Evolutionary conservation across 2,329 filamentous ascomycete species (phyloP).

Genomic region (Ceratocystis variospora): DNA sequence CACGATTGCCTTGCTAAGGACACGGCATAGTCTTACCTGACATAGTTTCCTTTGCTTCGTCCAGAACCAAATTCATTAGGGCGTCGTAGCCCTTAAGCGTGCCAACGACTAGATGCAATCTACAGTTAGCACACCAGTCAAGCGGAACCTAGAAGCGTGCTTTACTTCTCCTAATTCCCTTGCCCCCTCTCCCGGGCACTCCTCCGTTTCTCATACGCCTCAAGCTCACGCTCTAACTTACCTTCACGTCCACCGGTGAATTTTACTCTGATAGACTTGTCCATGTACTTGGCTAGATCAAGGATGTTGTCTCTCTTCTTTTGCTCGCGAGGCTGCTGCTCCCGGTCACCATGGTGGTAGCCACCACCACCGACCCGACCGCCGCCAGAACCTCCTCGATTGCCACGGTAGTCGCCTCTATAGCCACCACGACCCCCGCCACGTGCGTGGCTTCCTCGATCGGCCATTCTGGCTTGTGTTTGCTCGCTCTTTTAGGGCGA

Average conservation of each 20-base stretch:
- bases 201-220: not conserved
- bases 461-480: constrained; percentile 14
- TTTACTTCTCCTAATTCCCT: not conserved
- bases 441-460: constrained; percentile 27
- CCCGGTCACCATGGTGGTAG: constrained; percentile 28
- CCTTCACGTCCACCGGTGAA: constrained; percentile 91
- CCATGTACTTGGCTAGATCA: constrained; percentile 89
- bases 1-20: not conserved
- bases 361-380: constrained; percentile 36
- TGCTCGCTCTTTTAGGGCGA: not conserved
- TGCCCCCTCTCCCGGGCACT: not conserved
- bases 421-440: constrained; percentile 34
- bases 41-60: constrained; percentile 83
- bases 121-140: constrained; percentile 14
- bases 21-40: constrained; percentile 44
- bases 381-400: constrained; percentile 33
- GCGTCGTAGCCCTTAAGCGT: constrained; percentile 92
- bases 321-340: constrained; percentile 50
- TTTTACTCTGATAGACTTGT: constrained; percentile 89
- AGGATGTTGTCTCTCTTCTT: constrained; percentile 95
- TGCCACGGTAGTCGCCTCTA: constrained; percentile 29
- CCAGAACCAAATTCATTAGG: constrained; percentile 93
- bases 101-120: constrained; percentile 55
- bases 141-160: not conserved
- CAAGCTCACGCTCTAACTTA: constrained; percentile 29